phyloP scores from a whole-genome alignment of 176 grass and related monocot species.

The Carex cristatella region DNA sequence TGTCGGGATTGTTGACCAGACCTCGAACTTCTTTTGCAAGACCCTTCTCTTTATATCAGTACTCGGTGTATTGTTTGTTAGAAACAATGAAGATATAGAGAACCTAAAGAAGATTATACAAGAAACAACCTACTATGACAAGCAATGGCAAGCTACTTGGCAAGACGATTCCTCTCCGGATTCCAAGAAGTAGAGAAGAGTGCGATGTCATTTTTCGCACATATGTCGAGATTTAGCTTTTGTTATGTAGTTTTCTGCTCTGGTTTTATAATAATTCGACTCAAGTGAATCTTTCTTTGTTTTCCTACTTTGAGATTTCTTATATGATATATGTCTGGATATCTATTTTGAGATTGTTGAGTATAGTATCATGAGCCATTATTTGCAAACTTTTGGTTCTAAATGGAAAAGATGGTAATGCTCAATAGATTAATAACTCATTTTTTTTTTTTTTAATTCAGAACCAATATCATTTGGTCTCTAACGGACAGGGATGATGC shows the following conservation, averaged over 20 bases:
- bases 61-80: constrained; percentile 55
- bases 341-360: neutral
- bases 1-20: constrained; percentile 75
- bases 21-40: constrained; percentile 94
- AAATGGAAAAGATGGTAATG: neutral
- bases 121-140: constrained; percentile 86
- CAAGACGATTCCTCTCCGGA: constrained; percentile 45
- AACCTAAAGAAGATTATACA: constrained; percentile 73
- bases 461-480: neutral
- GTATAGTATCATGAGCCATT: neutral
- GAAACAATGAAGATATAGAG: constrained; percentile 78
- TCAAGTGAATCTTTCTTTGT: neutral
- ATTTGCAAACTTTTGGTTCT: neutral
- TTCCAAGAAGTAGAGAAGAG: constrained; percentile 33
- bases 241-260: neutral
- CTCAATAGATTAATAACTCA: neutral
- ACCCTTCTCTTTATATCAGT: constrained; percentile 81
- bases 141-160: constrained; percentile 97
- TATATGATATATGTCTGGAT: neutral
- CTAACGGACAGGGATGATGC: too few relatives aligned
- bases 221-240: constrained; percentile 8
- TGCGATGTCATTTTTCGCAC: neutral
- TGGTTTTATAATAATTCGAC: neutral
- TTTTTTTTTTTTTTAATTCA: neutral
- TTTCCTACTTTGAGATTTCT: neutral